Evolutionary conservation across 169 alveolate species (phyloP).

Genomic region (Pseudocohnilembus persalinus): DNA sequence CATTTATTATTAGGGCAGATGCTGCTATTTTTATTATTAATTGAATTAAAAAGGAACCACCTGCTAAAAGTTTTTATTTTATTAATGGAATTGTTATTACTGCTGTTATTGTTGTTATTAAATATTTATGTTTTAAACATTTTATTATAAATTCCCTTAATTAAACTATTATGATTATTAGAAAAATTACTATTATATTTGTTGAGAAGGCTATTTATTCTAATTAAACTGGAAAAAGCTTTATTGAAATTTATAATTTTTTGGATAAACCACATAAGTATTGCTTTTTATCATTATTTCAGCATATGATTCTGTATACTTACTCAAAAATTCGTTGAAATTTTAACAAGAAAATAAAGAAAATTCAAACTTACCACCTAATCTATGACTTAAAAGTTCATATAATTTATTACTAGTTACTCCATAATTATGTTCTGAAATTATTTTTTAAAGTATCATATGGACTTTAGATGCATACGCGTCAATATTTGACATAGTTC

Average conservation of each 20-base stretch:
- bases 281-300: slow-evolving; percentile 36
- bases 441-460: background rate
- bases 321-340: slow-evolving; percentile 40
- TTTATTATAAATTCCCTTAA: background rate
- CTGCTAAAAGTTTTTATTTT: too few species aligned
- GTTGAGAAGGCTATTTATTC: slow-evolving; percentile 3
- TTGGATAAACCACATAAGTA: slow-evolving; percentile 26
- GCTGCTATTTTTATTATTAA: too few species aligned
- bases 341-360: slow-evolving; percentile 17
- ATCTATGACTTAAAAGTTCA: slow-evolving; percentile 10
- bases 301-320: slow-evolving; percentile 32
- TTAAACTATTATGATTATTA: slow-evolving; percentile 9
- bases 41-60: too few species aligned
- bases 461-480: background rate
- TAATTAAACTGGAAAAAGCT: background rate
- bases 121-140: background rate
- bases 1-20: background rate
- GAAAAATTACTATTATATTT: slow-evolving; percentile 6
- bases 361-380: slow-evolving; percentile 26
- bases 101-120: slow-evolving; percentile 2
- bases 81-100: background rate
- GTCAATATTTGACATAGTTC: slow-evolving; percentile 22
- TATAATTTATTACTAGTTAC: slow-evolving; percentile 11
- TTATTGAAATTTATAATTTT: slow-evolving; percentile 14
- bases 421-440: slow-evolving; percentile 22